Evolutionary conservation across 2,329 filamentous ascomycete species (phyloP), one percentile per base, ranked within the genome.

Genomic region (Colletotrichum sublineola): DNA sequence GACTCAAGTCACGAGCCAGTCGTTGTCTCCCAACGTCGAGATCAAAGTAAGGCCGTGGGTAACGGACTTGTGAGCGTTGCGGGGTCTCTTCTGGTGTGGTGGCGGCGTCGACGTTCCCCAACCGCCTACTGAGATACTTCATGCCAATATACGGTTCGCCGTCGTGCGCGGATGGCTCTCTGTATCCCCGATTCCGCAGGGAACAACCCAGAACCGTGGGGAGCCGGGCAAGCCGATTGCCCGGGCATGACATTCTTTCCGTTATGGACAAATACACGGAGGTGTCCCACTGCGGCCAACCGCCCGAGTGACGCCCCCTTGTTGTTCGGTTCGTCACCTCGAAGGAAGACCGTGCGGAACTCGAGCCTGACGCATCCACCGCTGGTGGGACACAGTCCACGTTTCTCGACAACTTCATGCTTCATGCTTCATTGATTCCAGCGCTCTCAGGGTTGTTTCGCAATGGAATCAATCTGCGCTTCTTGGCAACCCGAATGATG

Each of bases 211-310:
- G 53, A 14, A 18, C 8, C 20, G 11, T 18, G 7, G n/a, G 11
- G 33, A 57, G 38, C 69, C 69, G 65, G 58, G 44, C 52, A 72
- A 46, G 65, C 69, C 69, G 69, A 58, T 31, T 65, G 58, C 46
- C 58, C 58, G 38, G 65, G 36, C 65, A 63, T 63, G 31, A 72
- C 46, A 53, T 69, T 60, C 50, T 29, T 55, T 53, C 57, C 53
- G 38, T 58, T n/a, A 33, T 61, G 58, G 53, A n/a, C 38, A 60
- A 63, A 60, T 46, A 55, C 48, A 53, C 69, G 65, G 57, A 63
- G 65, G 69, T 69, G 69, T 65, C 65, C 46, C 58, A 24, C 5
- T 40, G 69, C 65, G 58, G 58, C 44, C 52, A 18, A 38, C 55
- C 58, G 44, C 36, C 63, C 68, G 64, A 62, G 64, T 64, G 64